Conservation (phyloP, 352 stramenopile genomes). For the Phytopythium helicoides region DNA sequence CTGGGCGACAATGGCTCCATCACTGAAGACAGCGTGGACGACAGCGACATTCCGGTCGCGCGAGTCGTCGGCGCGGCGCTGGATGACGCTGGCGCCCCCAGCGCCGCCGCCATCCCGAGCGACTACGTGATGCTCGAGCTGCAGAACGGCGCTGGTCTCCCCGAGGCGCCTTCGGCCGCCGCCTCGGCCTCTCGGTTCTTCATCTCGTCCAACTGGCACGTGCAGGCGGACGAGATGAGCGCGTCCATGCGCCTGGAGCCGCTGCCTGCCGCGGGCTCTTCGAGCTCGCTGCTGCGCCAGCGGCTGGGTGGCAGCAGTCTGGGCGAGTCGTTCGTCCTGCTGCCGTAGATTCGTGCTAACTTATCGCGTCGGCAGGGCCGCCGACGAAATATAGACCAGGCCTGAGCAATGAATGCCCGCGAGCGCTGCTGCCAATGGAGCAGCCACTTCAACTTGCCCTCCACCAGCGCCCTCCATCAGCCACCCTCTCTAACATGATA, state of each 20-base stretch:
- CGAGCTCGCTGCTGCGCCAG: slow-evolving; percentile 12
- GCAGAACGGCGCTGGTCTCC: slow-evolving; percentile 57
- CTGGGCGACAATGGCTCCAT: neutral
- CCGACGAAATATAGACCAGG: too few species aligned
- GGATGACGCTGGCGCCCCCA: slow-evolving; percentile 11
- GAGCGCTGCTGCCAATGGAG: too few species aligned
- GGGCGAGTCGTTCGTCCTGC: slow-evolving; percentile 75
- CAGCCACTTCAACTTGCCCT: too few species aligned
- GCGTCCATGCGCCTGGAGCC: slow-evolving; percentile 51
- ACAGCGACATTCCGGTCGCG: slow-evolving; percentile 50
- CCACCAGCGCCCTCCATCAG: too few species aligned
- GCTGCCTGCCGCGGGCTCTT: slow-evolving; percentile 13
- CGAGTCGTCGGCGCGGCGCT: slow-evolving; percentile 41
- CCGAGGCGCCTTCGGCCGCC: slow-evolving; percentile 21
- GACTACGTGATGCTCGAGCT: slow-evolving; percentile 86
- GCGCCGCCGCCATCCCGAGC: slow-evolving; percentile 37
- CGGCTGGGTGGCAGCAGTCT: slow-evolving; percentile 22
- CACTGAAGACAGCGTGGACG: slow-evolving; percentile 8
- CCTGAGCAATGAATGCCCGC: too few species aligned
- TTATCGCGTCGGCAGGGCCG: too few species aligned
- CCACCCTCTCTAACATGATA: too few species aligned
- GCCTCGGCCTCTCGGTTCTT: slow-evolving; percentile 82
- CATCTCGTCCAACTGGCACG: slow-evolving; percentile 76
- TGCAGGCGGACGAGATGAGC: slow-evolving; percentile 77
- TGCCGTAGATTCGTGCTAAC: too few species aligned